Base-by-base conservation (phyloP, 768 basidiomycete genomes). In the Amylocystis lapponica region DNA sequence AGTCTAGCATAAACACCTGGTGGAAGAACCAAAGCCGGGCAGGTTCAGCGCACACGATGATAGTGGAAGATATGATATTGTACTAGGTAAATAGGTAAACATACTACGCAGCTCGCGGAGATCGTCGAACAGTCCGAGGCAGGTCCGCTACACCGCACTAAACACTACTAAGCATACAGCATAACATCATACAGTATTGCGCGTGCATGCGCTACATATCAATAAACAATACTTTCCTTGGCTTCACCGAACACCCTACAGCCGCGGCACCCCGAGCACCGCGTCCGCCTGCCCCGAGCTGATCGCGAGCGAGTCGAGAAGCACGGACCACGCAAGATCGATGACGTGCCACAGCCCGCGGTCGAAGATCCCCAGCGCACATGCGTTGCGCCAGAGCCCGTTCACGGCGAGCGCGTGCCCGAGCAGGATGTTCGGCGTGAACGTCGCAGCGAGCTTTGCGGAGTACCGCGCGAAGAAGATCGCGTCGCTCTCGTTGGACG, bases 361-460 rank as follows among this genome's bases (percentile, higher is more conserved):
- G 50, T 87, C 81, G 39, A 72, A 75, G 2, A 88, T 61, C 3
- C 85, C 85, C n/a, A 90, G 68, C 17, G 75, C 74, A 46, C 78
- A 79, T 3, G 73, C 75, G 55, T 89, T 88, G 45, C 75, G 69
- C 83, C 85, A 90, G 25, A 88, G 59, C 6, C 81, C 85, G 43
- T 80, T 73, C 27, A 86, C 72, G 27, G 57, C 63, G 39, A 66
- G 60, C 5, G 73, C 64, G 41, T 74, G 68, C 29, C 66, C 63
- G 35, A 82, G 60, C 7, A 87, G 66, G 12, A 68, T 71, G 22
- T 65, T 67, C 27, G 66, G 51, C 27, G 43, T 54, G 52, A 55
- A 58, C 19, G 54, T 55, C 13, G 47, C 43, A 2, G 59, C 60
- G 48, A 53, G 56, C 25, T 37, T 48, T 27, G 27, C 50, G 34